Conservation (phyloP, 306 rosid species). For the Glycine tomentella region DNA sequence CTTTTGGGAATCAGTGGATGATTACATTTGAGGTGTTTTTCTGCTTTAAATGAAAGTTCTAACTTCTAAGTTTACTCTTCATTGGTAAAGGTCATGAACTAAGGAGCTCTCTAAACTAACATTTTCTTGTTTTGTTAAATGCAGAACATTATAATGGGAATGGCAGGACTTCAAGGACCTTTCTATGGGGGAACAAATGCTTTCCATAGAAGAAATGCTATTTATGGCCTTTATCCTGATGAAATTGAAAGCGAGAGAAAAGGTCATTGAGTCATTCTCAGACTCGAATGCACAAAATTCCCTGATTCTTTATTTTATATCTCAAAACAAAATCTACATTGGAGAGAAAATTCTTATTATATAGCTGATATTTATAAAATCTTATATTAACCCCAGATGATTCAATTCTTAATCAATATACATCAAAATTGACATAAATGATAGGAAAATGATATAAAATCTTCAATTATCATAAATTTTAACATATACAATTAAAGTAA, state of each 20-base stretch:
- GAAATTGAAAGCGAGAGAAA: slow-evolving; percentile 27
- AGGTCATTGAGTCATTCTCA: slow-evolving; percentile 24
- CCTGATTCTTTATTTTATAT: neutral
- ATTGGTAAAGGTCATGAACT: too few species aligned
- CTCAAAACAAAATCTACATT: too few species aligned
- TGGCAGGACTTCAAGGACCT: slow-evolving; percentile 67
- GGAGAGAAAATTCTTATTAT: too few species aligned
- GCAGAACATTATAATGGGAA: slow-evolving; percentile 53
- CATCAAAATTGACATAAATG: neutral
- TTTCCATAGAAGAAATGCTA: slow-evolving; percentile 64
- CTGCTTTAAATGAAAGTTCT: too few species aligned
- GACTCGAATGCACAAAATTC: neutral
- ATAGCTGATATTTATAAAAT: too few species aligned
- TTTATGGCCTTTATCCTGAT: slow-evolving; percentile 63
- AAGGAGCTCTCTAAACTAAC: neutral
- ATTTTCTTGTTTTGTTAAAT: slow-evolving; percentile 16
- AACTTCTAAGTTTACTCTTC: too few species aligned
- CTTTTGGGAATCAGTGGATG: too few species aligned
- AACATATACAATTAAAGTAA: neutral
- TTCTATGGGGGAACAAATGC: slow-evolving; percentile 62
- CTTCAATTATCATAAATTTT: too few species aligned
- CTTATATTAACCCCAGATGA: too few species aligned
- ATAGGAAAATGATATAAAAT: neutral
- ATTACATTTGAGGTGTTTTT: too few species aligned
- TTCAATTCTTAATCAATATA: too few species aligned